A percentile compares a stretch with the other conserved stretches of the same genome.
Conservation (phyloP, 805 yeast genomes). For the Wickerhamomyces canadensis region DNA sequence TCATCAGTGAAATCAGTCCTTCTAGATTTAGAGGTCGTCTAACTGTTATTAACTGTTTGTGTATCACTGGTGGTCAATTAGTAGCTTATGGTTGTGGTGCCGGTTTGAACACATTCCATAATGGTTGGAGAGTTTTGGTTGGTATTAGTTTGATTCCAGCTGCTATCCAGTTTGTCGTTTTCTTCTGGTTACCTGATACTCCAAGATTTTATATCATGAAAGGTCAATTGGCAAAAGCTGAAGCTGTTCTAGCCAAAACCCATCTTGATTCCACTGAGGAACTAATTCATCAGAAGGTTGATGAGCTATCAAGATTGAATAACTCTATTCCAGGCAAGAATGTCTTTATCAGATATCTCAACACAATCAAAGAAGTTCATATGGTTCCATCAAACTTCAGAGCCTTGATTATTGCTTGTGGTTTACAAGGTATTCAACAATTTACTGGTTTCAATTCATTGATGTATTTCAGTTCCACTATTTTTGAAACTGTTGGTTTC, state of each 20-base stretch:
- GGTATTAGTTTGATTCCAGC: conserved; percentile 91
- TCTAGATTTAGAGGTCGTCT: conserved; percentile 86
- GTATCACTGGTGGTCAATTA: conserved; percentile 93
- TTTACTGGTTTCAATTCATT: conserved; percentile 94
- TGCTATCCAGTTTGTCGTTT: conserved; percentile 65
- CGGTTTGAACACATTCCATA: conserved; percentile 62
- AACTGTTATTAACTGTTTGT: conserved; percentile 81
- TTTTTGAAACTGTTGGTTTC: conserved; percentile 89
- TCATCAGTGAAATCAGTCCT: conserved; percentile 90
- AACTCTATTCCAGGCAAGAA: conserved; percentile 40
- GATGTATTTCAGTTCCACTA: conserved; percentile 92
- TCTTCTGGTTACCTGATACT: conserved; percentile 88
- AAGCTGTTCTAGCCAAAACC: conserved; percentile 54
- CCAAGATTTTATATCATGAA: conserved; percentile 84
- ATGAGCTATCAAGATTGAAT: conserved; percentile 52
- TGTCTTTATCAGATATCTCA: conserved; percentile 47
- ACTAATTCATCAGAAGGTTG: conserved; percentile 59
- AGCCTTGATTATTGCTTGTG: conserved; percentile 87
- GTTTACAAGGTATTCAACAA: conserved; percentile 93
- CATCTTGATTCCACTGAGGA: conserved; percentile 60
- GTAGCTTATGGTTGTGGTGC: conserved; percentile 93
- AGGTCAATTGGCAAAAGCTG: conserved; percentile 61
- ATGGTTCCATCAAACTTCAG: conserved; percentile 73
- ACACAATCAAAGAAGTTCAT: conserved; percentile 60
- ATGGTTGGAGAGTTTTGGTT: conserved; percentile 92